These are phyloP conservation scores for Tillandsia fasciculata DNA, from an alignment of 176 grass and related monocot genomes.

Conservation along the genomic window DNA sequence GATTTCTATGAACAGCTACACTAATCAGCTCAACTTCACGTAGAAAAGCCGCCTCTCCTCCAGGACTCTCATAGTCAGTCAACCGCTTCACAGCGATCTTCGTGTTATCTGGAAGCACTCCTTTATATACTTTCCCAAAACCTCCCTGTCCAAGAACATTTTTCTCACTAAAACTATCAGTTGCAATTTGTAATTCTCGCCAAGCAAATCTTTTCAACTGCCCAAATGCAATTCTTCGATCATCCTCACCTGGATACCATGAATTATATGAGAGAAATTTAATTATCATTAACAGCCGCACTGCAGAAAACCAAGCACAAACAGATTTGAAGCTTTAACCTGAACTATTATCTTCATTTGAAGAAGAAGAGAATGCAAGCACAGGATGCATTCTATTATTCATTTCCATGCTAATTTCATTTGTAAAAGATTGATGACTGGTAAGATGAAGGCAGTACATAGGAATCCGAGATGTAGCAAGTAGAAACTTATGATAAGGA, in stretches of 20 bases:
- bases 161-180: constrained; percentile 77
- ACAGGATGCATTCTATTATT: neutral
- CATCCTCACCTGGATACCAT: constrained; percentile 68
- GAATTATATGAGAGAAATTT: neutral
- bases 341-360: neutral
- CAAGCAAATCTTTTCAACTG: constrained; percentile 94
- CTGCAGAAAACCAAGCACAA: neutral
- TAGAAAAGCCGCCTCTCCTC: constrained; percentile 92
- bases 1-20: constrained; percentile 95
- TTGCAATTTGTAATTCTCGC: constrained; percentile 86
- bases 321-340: neutral
- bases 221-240: constrained; percentile 89
- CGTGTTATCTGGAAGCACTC: constrained; percentile 75
- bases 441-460: neutral
- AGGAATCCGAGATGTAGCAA: neutral
- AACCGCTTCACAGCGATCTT: constrained; percentile 97
- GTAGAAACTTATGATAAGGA: neutral
- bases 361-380: no score
- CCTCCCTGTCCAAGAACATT: constrained; percentile 96
- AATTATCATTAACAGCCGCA: constrained; percentile 5
- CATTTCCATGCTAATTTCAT: neutral
- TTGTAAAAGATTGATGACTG: neutral
- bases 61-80: constrained; percentile 85
- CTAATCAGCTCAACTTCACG: constrained; percentile 97
- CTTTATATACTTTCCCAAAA: constrained; percentile 99